Base-by-base conservation (phyloP, 2,329 filamentous ascomycete species). In the Colletotrichum simmondsii region DNA sequence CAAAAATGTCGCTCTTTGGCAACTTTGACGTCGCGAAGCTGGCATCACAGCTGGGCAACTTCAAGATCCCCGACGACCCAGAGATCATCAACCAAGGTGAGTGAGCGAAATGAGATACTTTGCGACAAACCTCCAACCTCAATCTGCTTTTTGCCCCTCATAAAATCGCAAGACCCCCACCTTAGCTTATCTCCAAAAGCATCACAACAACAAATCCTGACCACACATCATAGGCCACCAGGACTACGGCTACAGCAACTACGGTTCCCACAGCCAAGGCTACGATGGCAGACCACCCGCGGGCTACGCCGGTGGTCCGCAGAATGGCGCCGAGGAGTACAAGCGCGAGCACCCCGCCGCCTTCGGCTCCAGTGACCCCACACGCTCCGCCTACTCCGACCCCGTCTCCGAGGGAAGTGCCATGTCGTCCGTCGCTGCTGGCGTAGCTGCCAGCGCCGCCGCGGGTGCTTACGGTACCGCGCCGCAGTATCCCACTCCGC, bases 11-110 rank as follows among this genome's bases (percentile, higher is more conserved):
- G n/a, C 46, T 73, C 8, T 64, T 73, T 32, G 63, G 59, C 37
- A 72, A 72, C 68, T 80, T 83, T 68, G 71, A 75, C 68, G 60
- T 75, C 14, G 76, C 75, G 19, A 83, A 81, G 67, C 76, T 82
- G 26, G 77, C 77, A 62, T 79, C 80, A 42, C 79, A 82, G 65
- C 80, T 84, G 28, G 84, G 86, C 74, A 84, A 85, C 74, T 80
- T 87, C 64, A 70, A 26, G 52, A 75, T 71, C 57, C 59, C 75
- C 58, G 75, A 78, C 53, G 81, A 81, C 60, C 85, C 77, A 81
- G 82, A 75, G 82, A 84, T 67, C 59, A 72, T 35, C 60, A 73
- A 42, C 78, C 75, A 52, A 72, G 76, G 54, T 75, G 73, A 71
- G 49, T 61, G 63, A n/a, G 42, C 59, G 63, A 19, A 66, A 71